Base-by-base conservation (phyloP, 164 flowering plant genomes). In the Magnolia kwangsiensis region DNA sequence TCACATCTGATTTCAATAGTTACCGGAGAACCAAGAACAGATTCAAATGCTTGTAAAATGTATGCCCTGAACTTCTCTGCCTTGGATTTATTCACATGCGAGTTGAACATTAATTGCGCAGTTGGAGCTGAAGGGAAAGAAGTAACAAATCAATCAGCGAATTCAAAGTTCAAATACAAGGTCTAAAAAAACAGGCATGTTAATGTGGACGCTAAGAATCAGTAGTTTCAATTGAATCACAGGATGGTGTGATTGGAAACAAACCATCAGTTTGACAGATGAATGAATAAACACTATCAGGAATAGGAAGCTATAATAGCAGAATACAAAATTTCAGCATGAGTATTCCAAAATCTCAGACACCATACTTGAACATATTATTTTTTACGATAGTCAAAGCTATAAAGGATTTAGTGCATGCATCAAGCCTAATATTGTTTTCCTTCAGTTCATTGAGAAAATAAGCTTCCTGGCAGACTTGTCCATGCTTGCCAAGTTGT, bases 31-130 rank as follows among this genome's bases (percentile, higher is more conserved):
- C 89, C 91, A 76, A 96, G 90, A 80, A 89, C 89, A 72, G 90
- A 82, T 79, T 94, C 98, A 87, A 96, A 96, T 76, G 98, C 98
- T 85, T 90, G 91, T 68, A 93, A 83, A 67, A 96, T 90, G 59
- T 86, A 84, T 16, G 79, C 86, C 71, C 85, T 86, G 75, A 85
- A 85, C 78, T 89, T 91, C 80, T 96, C 98, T 49, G 97, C 98
- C 81, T 82, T 92, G 14, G 92, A 82, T 83, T 91, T 93, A 24
- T 88, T 82, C 66, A 78, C 65, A 68, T 83, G 86, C 18, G 99
- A 90, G 79, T 85, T 86, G 82, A 96, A 93, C 78, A 83, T 80
- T 83, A 96, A 73, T 80, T 89, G 94, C 80, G 85, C 97, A n/a
- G 90, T 89, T 72, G 98, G 93, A 85, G 92, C 99, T 96, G 93